Evolutionary conservation across 164 flowering plant genomes (phyloP), one percentile per base, ranked within the genome.

Genomic region (Vitis rupestris): DNA sequence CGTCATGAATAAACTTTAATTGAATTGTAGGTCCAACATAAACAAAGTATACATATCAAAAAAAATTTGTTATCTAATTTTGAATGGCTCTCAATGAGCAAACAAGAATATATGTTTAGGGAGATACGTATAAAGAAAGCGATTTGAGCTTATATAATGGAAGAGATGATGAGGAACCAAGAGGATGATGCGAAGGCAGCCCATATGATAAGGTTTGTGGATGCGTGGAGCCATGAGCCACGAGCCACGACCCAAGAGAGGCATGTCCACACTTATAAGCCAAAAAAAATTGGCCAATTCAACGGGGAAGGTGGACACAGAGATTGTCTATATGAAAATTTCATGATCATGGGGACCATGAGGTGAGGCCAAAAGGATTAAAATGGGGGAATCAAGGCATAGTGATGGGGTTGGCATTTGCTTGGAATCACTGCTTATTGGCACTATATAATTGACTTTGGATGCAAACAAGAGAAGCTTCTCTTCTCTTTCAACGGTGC

Each of bases 301-400:
- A 37, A 37, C 44, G 7, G 0, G 44, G 44, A 6, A 23, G 27
- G 27, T 23, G 27, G 27, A 23, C 27, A 23, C 27, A 23, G 44
- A 37, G 44, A 37, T 3, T 37, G 44, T 37, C 6, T 3, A 37
- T 37, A 37, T 1, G 6, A 69, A 51, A 30, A 51, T 69, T 69
- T 69, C 69, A n/a, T 14, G 55, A 17, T 65, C 64, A 60, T 63
- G 74, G 74, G 72, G 70, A 72, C 74, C 74, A 65, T 48, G 7
- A 48, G 9, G 72, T 4, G 29, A 13, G 19, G 10, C 4, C 7
- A 2, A 30, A 30, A 50, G 23, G 59, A 69, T 70, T 31, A 66
- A 53, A 49, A 14, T 4, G 13, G 68, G 53, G 63, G 68, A 71
- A 64, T 65, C 63, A 64, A 57, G 68, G 10, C 55, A 71, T 50